Base-by-base conservation (phyloP, 306 rosid species). In the Glycine soja region DNA sequence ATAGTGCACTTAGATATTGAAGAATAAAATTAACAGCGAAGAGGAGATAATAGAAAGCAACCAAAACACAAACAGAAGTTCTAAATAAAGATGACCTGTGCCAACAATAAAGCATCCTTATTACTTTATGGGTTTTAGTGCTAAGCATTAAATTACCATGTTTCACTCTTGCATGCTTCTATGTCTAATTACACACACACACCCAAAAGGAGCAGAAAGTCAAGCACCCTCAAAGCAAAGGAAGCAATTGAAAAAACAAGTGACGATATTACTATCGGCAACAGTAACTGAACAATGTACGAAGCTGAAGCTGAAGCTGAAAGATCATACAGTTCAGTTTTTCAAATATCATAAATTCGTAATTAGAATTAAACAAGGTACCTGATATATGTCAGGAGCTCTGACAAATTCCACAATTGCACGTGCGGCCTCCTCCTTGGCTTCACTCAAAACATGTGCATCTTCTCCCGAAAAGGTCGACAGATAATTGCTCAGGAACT, bases 381-480 rank as follows among this genome's bases (percentile, higher is more conserved):
- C 99, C 98, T 90, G 92, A 88, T 90, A 95, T 84, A 89, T 69
- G 81, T 92, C 97, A 42, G 97, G 90, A 9, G 89, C 86, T 88
- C 82, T 95, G 75, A 95, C 94, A 88, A 93, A 95, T 40, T 93
- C 98, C 47, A 91, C 87, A 84, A 95, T 82, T 51, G 98, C 89
- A 80, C 75, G 91, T 10, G 88, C 93, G 72, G 99, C 98, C 84
- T 88, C 98, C 84, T 93, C 98, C 89, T 91, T 95, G 30, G 97
- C 97, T 87, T 92, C 93, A 77, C 77, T 79, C 87, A 95, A 82
- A 52, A 75, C 86, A 66, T 85, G 11, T 24, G 83, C 90, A 67
- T 95, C 99, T 88, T 95, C 97, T 75, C 86, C 93, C 48, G 86
- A 77, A 88, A 93, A 95, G 2, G 98, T 90, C 2, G 73, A 92